Percentiles rank a stretch among this genome's conserved stretches.
Conservation (phyloP, 1,139 yeast species). For the Debaryomycetaceae sp. region DNA sequence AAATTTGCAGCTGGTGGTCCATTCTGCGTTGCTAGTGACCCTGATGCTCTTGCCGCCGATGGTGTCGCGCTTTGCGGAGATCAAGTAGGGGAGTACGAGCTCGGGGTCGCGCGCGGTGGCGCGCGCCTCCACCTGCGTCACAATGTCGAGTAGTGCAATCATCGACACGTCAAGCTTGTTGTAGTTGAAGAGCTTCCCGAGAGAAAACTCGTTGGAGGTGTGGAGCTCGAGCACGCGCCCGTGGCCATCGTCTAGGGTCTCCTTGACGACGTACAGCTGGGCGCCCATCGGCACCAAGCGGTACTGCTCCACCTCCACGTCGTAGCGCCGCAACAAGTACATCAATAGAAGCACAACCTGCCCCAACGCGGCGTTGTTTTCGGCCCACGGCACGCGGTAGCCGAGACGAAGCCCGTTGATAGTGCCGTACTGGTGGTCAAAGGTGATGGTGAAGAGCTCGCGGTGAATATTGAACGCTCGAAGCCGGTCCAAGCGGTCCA, state of each 20-base stretch:
- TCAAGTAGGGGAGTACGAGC: constrained; percentile 69
- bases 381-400: constrained; percentile 76
- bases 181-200: constrained; percentile 66
- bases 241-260: neutral
- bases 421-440: constrained; percentile 79
- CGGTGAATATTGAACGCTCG: constrained; percentile 76
- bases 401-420: constrained; percentile 86
- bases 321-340: constrained; percentile 58
- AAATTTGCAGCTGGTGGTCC: constrained; percentile 89
- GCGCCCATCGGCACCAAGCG: constrained; percentile 81
- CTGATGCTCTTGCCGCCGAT: constrained; percentile 78
- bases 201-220: constrained; percentile 62
- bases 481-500: constrained; percentile 63
- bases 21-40: constrained; percentile 69
- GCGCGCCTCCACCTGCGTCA: constrained; percentile 51
- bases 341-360: constrained; percentile 68
- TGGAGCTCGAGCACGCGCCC: constrained; percentile 38
- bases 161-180: constrained; percentile 71
- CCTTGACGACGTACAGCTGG: constrained; percentile 68
- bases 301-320: constrained; percentile 54
- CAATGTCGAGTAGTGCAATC: constrained; percentile 66
- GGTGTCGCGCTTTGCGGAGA: constrained; percentile 47
- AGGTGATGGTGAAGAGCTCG: constrained; percentile 77
- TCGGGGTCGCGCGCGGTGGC: constrained; percentile 47
- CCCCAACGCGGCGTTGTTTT: constrained; percentile 89